These are phyloP conservation scores for Amphicarpaea edgeworthii DNA, from an alignment of 306 rosid species.

Conservation along the genomic window DNA sequence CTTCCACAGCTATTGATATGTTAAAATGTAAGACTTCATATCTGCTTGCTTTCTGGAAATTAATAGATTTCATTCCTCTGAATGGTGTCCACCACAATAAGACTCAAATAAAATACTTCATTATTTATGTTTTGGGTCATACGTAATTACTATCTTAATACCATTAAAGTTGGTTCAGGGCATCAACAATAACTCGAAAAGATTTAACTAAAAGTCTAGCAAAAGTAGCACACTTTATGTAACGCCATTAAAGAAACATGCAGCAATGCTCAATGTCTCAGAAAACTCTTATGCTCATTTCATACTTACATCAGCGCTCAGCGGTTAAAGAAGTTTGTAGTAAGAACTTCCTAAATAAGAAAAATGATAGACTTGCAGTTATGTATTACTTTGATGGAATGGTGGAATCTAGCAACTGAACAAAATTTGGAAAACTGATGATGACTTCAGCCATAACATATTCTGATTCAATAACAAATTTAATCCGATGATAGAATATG, in stretches of 20 bases:
- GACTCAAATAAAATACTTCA: no score
- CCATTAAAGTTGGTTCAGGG: no score
- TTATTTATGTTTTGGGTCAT: no score
- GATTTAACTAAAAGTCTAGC: not conserved
- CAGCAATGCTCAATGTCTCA: not conserved
- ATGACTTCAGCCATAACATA: no score
- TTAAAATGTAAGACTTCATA: no score
- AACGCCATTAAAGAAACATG: not conserved
- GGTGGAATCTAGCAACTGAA: slow-evolving; percentile 80
- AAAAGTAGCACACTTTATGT: not conserved
- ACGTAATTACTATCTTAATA: no score
- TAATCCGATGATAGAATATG: not conserved
- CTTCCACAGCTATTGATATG: no score
- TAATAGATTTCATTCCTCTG: no score
- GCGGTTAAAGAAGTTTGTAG: not conserved
- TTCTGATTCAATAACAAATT: not conserved
- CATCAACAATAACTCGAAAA: no score
- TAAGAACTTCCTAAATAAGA: not conserved
- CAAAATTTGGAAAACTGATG: slow-evolving; percentile 66
- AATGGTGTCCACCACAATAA: no score
- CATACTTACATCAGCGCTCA: slow-evolving; percentile 38
- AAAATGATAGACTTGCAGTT: slow-evolving; percentile 55
- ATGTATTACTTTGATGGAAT: slow-evolving; percentile 88
- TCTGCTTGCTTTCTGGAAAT: no score
- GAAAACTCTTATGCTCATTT: not conserved